Conservation (phyloP, 371 early-diverging fungal genomes). For the Mucor indicus region DNA sequence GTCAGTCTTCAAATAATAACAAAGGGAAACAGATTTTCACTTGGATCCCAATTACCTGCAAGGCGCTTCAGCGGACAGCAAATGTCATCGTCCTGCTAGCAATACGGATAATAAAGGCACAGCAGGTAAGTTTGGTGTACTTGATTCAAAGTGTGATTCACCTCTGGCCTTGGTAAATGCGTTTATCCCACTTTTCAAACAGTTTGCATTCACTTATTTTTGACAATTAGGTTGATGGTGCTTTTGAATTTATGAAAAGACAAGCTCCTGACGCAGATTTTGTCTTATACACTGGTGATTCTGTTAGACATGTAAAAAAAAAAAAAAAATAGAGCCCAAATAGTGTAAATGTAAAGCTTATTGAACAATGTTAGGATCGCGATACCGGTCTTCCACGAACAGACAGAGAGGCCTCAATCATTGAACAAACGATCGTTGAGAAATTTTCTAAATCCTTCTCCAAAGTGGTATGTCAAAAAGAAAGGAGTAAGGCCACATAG, state of each 20-base stretch:
- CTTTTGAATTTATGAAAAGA: slow-evolving; percentile 33
- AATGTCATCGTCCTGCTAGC: slow-evolving; percentile 23
- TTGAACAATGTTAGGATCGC: no score
- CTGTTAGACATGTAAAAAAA: slow-evolving; percentile 33
- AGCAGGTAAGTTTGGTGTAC: slow-evolving; percentile 33
- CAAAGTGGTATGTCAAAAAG: no score
- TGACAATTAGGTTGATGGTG: no score
- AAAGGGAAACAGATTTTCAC: slow-evolving; percentile 38
- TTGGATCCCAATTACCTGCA: slow-evolving; percentile 28
- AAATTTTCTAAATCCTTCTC: slow-evolving; percentile 23
- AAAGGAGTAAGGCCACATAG: no score
- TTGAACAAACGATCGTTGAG: slow-evolving; percentile 22
- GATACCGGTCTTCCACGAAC: no score
- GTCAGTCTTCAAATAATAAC: neutral
- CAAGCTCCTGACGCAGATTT: slow-evolving; percentile 33
- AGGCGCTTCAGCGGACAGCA: slow-evolving; percentile 16
- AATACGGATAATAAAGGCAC: slow-evolving; percentile 4
- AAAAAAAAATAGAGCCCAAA: no score
- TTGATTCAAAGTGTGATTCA: slow-evolving; percentile 34
- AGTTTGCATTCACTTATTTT: no score
- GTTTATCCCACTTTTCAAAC: no score
- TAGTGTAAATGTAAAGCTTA: no score
- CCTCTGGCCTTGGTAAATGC: slow-evolving; percentile 27
- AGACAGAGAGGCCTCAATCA: slow-evolving; percentile 16
- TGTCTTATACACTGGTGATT: slow-evolving; percentile 48